Evolutionary conservation across 2,329 filamentous ascomycete genomes (phyloP).

Genomic region (Thelonectria rubi): DNA sequence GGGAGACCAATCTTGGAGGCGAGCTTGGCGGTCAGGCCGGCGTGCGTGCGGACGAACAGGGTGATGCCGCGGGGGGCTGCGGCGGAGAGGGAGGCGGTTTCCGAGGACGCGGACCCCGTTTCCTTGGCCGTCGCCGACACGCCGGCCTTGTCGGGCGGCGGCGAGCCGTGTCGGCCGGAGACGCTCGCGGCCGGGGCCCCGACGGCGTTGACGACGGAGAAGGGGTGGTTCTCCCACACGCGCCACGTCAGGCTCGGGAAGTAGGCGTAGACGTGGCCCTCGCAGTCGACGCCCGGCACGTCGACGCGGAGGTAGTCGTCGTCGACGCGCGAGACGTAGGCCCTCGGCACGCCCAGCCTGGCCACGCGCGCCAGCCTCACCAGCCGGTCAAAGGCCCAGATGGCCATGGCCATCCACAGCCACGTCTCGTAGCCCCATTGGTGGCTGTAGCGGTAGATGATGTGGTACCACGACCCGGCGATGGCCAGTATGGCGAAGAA

Average conservation of each 20-base stretch:
- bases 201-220: constrained; percentile 33
- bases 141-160: background rate
- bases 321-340: constrained; percentile 3
- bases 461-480: constrained; percentile 54
- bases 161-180: background rate
- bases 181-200: background rate
- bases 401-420: constrained; percentile 38
- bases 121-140: background rate
- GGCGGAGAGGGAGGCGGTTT: background rate
- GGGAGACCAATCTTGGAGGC: background rate
- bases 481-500: constrained; percentile 51
- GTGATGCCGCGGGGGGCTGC: background rate
- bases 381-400: constrained; percentile 42
- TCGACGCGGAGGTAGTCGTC: constrained; percentile 41
- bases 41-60: constrained; percentile 1
- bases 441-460: constrained; percentile 46
- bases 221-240: constrained; percentile 46
- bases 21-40: background rate
- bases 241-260: constrained; percentile 42
- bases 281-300: constrained; percentile 34
- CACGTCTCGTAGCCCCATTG: constrained; percentile 55
- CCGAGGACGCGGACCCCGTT: background rate
- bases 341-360: constrained; percentile 16
- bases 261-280: constrained; percentile 43
- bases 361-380: constrained; percentile 28